Percentiles rank a stretch among this genome's conserved stretches.
phyloP scores from a whole-genome alignment of 108 stramenopile species.

The Mayamaea pseudoterrestris region DNA sequence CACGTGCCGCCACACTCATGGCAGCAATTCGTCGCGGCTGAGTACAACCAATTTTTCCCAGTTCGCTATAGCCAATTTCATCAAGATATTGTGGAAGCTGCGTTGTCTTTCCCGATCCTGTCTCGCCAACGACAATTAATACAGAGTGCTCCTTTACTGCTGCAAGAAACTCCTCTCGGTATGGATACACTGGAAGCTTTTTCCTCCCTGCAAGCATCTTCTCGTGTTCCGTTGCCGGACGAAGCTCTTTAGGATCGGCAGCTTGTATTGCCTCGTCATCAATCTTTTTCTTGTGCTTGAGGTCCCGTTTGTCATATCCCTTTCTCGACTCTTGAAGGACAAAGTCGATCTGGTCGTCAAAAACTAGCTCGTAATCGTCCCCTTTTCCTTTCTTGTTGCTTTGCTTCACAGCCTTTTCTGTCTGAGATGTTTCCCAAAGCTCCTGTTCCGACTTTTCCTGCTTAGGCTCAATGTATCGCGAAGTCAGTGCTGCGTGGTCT shows the following conservation, averaged over 20 bases:
- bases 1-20: conserved; percentile 97
- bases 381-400: conserved; percentile 13
- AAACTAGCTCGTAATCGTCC: conserved; percentile 80
- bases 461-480: conserved; percentile 88
- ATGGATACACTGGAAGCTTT: conserved; percentile 92
- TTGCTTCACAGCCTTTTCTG: conserved; percentile 41
- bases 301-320: conserved; percentile 56
- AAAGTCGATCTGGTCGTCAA: conserved; percentile 96
- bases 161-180: conserved; percentile 88
- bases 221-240: conserved; percentile 74
- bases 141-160: conserved; percentile 85
- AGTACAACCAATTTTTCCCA: conserved; percentile 96
- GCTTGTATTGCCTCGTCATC: conserved; percentile 21
- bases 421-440: conserved; percentile 95
- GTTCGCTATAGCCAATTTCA: conserved; percentile 93
- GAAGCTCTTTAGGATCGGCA: conserved; percentile 9
- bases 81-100: conserved; percentile 95
- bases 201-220: conserved; percentile 82
- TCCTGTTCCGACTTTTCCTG: conserved; percentile 91
- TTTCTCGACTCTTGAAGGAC: conserved; percentile 77
- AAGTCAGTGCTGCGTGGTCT: conserved; percentile 60
- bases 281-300: conserved; percentile 9
- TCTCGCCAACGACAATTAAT: conserved; percentile 86
- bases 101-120: conserved; percentile 83
- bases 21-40: conserved; percentile 98